A percentile compares a stretch with the other conserved stretches of the same genome.
These are phyloP conservation scores for Hypoxylon rickii DNA, from an alignment of 495 filamentous ascomycete species.

Conservation along the genomic window DNA sequence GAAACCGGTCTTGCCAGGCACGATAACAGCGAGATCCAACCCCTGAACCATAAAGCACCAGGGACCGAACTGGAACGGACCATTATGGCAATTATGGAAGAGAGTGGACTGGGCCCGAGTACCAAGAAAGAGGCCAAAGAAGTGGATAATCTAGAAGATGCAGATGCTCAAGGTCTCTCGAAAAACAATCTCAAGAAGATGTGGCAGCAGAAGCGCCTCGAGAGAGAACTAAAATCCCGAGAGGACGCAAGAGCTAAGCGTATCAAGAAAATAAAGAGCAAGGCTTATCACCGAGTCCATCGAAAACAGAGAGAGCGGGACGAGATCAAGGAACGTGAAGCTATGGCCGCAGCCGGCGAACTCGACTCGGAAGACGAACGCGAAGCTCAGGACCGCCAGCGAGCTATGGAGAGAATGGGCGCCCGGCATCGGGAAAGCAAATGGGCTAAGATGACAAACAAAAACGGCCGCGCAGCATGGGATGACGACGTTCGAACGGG, in stretches of 20 bases:
- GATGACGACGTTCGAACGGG: constrained; percentile 79
- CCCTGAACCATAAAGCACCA: constrained; percentile 60
- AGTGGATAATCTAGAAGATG: constrained; percentile 66
- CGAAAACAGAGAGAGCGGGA: constrained; percentile 79
- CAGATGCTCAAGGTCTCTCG: constrained; percentile 70
- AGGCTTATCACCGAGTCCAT: constrained; percentile 88
- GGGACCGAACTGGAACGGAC: constrained; percentile 80
- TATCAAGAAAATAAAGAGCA: constrained; percentile 98
- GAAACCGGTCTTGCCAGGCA: constrained; percentile 49
- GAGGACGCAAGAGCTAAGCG: constrained; percentile 88
- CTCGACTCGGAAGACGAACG: constrained; percentile 71
- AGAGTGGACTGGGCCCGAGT: constrained; percentile 73
- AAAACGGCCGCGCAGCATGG: constrained; percentile 77
- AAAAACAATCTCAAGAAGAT: constrained; percentile 72
- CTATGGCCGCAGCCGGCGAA: constrained; percentile 68
- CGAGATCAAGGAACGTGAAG: constrained; percentile 71
- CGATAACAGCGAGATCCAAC: constrained; percentile 55
- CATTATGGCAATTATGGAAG: constrained; percentile 84
- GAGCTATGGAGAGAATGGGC: constrained; percentile 89
- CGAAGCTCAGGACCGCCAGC: constrained; percentile 74
- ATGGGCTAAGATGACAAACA: constrained; percentile 89
- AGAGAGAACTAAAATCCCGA: constrained; percentile 85
- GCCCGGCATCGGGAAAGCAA: constrained; percentile 87
- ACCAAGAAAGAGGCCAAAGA: constrained; percentile 53
- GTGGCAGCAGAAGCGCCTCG: constrained; percentile 73